Evolutionary conservation across 75 land plant species (phyloP), one percentile per base, ranked within the genome.

Genomic region (Pinus tabuliformis): DNA sequence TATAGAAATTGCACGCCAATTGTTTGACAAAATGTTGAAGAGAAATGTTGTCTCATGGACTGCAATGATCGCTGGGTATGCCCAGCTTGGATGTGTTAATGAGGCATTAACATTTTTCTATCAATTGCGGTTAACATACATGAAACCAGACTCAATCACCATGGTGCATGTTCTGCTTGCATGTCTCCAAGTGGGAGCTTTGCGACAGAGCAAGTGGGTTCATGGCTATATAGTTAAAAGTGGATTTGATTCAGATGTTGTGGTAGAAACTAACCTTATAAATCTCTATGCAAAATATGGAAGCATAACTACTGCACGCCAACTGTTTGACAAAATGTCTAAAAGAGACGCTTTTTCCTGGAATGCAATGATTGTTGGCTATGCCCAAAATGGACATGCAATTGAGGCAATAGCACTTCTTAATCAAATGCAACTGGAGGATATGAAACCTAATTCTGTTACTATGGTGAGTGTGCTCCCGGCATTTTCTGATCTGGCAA

Each of bases 41-140:
- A 79, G 77, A 58, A 83, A 91, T 78, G 87, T 78, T 59, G 83
- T 86, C 62, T 84, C 93, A 1, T 91, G 91, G 88, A 88, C 81
- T 28, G 81, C 90, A 37, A 88, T 91, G 88, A 86, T 91, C 74
- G 81, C 91, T 45, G 93, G 93, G 39, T 91, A 84, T 80, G 83
- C 68, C 0, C 68, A 86, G 73, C 82, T 83, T 80, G 87, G 85
- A 28, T 36, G 18, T 56, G 78, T 62, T 56, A 20, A 6, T 28
- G 82, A 83, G 22, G 88, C 83, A 28, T 72, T 89, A 70, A 80
- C 79, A 28, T 61, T 89, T n/a, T 83, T 86, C 77, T 81, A 89
- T 70, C 16, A 63, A 13, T 61, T 86, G 78, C 76, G 68, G 59
- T 52, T 8, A 14, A 73, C 37, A 57, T 28, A 24, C n/a, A 21